These are phyloP conservation scores for Avena sativa DNA, from an alignment of 176 grass and related monocot genomes.

Conservation along the genomic window DNA sequence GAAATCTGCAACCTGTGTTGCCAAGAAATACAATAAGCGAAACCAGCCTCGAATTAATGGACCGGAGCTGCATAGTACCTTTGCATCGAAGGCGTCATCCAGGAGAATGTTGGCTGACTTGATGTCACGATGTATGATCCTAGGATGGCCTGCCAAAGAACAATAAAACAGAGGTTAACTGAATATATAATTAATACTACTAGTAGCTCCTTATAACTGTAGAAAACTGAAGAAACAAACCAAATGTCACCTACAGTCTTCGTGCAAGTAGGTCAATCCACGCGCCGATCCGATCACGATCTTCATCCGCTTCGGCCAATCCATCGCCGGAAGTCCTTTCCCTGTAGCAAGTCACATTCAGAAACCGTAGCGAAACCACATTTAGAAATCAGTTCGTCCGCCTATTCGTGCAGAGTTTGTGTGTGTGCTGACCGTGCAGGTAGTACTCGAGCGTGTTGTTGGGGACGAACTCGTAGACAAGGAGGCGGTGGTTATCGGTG, in stretches of 20 bases:
- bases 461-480: constrained; percentile 86
- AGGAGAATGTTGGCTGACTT: constrained; percentile 94
- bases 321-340: constrained; percentile 58
- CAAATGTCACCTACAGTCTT: constrained; percentile 73
- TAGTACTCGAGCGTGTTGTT: constrained; percentile 76
- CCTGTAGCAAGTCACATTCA: not conserved
- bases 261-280: constrained; percentile 84
- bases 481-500: constrained; percentile 61
- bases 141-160: constrained; percentile 67
- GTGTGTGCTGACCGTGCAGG: constrained; percentile 59
- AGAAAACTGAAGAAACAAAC: not conserved
- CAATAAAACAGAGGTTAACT: not conserved
- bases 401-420: no score
- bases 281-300: constrained; percentile 84
- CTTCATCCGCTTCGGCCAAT: constrained; percentile 83
- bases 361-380: not conserved
- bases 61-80: constrained; percentile 43
- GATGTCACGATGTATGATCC: constrained; percentile 97
- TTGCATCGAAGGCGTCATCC: constrained; percentile 82
- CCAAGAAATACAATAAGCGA: not conserved
- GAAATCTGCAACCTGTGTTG: constrained; percentile 79
- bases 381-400: no score
- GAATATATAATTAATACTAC: not conserved
- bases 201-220: not conserved
- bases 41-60: not conserved